Percentiles rank a stretch among this genome's conserved stretches.
phyloP scores from a whole-genome alignment of 176 grass and related monocot genomes.

The Eragrostis nindensis region DNA sequence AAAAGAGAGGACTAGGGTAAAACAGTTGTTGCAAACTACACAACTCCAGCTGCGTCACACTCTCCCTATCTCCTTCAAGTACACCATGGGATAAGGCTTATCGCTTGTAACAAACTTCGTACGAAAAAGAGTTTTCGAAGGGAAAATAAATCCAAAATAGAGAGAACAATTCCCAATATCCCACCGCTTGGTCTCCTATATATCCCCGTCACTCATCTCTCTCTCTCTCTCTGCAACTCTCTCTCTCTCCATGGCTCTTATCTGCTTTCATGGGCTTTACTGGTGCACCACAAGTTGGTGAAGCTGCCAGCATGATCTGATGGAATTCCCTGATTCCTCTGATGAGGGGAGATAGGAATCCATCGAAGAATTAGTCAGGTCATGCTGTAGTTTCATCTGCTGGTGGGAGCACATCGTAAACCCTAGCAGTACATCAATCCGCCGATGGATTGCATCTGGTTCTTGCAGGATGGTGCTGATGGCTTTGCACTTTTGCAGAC shows the following conservation, averaged over 20 bases:
- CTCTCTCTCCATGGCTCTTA: background rate
- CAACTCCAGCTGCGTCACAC: too few species aligned
- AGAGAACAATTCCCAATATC: background rate
- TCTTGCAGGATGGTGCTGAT: background rate
- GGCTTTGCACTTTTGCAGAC: background rate
- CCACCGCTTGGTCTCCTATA: conserved; percentile 39
- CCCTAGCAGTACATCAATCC: conserved; percentile 15
- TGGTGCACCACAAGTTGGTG: conserved; percentile 66
- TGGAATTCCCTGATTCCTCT: background rate
- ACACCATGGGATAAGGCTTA: background rate
- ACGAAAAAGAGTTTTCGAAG: background rate
- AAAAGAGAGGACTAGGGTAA: background rate
- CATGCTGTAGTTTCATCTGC: conserved; percentile 82
- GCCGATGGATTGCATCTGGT: background rate
- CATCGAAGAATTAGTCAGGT: conserved; percentile 40
- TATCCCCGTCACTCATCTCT: conserved; percentile 23
- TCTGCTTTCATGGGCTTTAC: conserved; percentile 13
- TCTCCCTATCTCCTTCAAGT: background rate
- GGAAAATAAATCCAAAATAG: too few species aligned
- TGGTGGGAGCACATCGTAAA: conserved; percentile 58
- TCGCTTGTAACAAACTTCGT: conserved; percentile 33
- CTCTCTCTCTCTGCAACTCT: too few species aligned
- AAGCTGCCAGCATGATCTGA: conserved; percentile 91
- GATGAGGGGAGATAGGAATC: background rate
- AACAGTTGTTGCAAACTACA: too few species aligned